Evolutionary conservation across 2,329 filamentous ascomycete genomes (phyloP).

Genomic region (Bisporella sp.): DNA sequence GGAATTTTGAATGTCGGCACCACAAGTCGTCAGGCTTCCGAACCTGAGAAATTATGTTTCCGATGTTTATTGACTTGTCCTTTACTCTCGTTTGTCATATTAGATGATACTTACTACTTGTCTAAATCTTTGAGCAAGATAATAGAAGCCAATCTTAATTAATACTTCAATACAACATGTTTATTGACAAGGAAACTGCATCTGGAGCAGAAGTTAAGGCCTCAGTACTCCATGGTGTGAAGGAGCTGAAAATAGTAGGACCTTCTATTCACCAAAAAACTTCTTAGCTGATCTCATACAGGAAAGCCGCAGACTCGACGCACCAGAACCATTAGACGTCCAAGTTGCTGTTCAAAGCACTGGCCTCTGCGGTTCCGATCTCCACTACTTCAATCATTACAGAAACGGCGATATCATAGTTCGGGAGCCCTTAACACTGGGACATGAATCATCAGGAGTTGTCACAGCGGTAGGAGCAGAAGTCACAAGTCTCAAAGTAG

Average conservation of each 20-base stretch:
- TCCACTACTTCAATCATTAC: conserved; percentile 95
- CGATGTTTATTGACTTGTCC: too few species aligned
- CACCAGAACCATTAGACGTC: conserved; percentile 49
- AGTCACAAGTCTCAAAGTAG: conserved; percentile 68
- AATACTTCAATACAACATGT: neutral
- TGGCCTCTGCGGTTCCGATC: conserved; percentile 93
- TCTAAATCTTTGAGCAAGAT: too few species aligned
- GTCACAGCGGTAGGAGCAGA: conserved; percentile 74
- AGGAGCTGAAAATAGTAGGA: conserved; percentile 26
- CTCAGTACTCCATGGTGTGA: conserved; percentile 26
- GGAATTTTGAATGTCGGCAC: too few species aligned
- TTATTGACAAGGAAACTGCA: neutral
- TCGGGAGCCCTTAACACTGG: conserved; percentile 77
- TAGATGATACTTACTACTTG: too few species aligned
- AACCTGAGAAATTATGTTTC: too few species aligned
- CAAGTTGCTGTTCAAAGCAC: conserved; percentile 86
- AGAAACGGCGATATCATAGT: conserved; percentile 96
- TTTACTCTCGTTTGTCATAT: too few species aligned
- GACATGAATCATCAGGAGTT: conserved; percentile 81
- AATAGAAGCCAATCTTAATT: conserved; percentile 14
- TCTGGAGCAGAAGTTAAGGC: conserved; percentile 18
- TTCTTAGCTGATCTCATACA: conserved; percentile 8
- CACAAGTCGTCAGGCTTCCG: too few species aligned
- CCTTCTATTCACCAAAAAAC: neutral
- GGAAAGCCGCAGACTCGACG: conserved; percentile 22